Conservation (phyloP, 148 eudicot species). For the Hydrangea macrophylla region DNA sequence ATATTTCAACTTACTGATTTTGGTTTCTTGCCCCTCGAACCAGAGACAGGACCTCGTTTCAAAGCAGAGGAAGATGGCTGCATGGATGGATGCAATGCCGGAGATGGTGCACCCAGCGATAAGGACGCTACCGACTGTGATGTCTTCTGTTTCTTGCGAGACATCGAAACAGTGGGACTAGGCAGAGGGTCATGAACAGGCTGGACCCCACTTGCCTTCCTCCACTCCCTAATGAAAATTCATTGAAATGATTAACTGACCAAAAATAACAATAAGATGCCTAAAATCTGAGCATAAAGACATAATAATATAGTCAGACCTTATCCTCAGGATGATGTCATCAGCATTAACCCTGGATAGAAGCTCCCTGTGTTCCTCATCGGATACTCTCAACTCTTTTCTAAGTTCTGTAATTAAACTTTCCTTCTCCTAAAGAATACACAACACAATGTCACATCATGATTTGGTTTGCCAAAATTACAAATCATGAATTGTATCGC, state of each 20-base stretch:
- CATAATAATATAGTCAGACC: conserved; percentile 26
- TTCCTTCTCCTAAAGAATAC: conserved; percentile 70
- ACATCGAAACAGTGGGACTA: conserved; percentile 50
- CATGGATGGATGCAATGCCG: conserved; percentile 45
- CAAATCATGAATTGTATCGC: too few species aligned
- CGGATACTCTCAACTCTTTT: conserved; percentile 51
- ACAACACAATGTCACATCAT: too few species aligned
- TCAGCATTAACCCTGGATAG: conserved; percentile 55
- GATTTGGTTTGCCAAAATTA: too few species aligned
- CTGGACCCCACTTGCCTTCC: conserved; percentile 38
- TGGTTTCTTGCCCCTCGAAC: conserved; percentile 49
- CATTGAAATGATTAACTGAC: background rate
- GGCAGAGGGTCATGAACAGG: conserved; percentile 28
- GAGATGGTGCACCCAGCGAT: conserved; percentile 49
- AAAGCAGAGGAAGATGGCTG: conserved; percentile 52
- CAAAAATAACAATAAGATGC: background rate
- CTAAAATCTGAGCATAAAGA: background rate
- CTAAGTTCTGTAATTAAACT: conserved; percentile 63
- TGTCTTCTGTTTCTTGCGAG: conserved; percentile 48
- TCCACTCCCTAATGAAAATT: conserved; percentile 47
- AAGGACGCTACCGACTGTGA: conserved; percentile 26
- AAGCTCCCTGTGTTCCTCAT: conserved; percentile 67
- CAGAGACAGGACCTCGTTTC: conserved; percentile 51
- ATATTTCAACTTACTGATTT: conserved; percentile 44
- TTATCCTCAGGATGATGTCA: conserved; percentile 47